Percentiles rank a stretch among this genome's conserved stretches.
phyloP scores from a whole-genome alignment of 2,329 filamentous ascomycete genomes.

The Sarocladium brachiariae region DNA sequence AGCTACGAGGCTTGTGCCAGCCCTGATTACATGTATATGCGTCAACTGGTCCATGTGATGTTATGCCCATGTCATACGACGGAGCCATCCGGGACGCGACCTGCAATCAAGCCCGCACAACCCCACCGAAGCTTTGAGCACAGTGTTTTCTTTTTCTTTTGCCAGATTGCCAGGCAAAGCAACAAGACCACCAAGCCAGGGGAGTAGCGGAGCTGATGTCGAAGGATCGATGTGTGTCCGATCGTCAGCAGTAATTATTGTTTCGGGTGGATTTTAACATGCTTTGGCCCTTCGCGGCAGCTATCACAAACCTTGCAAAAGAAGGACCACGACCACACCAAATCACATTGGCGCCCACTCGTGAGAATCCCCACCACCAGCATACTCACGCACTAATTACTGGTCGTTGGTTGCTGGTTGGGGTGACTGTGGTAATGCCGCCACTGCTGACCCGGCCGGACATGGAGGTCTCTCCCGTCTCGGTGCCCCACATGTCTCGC shows the following conservation, averaged over 20 bases:
- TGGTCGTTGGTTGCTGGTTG: background rate
- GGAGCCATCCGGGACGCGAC: no score
- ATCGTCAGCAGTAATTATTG: background rate
- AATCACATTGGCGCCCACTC: background rate
- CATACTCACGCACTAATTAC: no score
- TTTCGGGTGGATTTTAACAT: background rate
- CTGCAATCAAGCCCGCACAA: no score
- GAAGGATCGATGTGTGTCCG: background rate
- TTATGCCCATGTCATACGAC: no score
- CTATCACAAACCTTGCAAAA: slow-evolving; percentile 2
- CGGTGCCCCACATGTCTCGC: slow-evolving; percentile 1
- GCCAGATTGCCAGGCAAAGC: no score
- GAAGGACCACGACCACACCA: background rate
- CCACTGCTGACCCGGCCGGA: background rate
- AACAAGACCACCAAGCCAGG: no score
- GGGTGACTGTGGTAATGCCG: background rate
- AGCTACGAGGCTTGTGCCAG: no score
- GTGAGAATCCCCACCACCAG: background rate
- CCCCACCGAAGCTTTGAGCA: no score
- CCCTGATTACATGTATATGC: no score
- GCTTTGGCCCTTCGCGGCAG: background rate
- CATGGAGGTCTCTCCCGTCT: slow-evolving; percentile 3
- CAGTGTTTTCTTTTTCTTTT: no score
- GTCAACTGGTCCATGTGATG: no score
- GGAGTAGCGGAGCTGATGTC: background rate